phyloP scores from a whole-genome alignment of 345 rosid genomes.

The Conringia planisiliqua region DNA sequence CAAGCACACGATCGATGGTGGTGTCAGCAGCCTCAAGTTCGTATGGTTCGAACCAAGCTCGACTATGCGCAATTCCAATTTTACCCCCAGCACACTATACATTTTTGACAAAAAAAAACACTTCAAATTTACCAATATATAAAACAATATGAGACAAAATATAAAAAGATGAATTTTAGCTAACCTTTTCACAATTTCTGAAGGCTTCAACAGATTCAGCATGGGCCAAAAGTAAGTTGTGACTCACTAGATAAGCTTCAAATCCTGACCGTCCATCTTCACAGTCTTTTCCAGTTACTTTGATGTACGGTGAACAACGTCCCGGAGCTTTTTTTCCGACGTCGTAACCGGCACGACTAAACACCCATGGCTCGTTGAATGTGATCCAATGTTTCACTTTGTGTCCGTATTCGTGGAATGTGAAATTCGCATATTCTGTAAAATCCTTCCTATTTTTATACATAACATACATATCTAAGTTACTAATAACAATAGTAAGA shows the following conservation, averaged over 20 bases:
- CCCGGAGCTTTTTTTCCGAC: slow-evolving; percentile 33
- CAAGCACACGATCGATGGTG: no score
- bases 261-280: slow-evolving; percentile 36
- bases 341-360: slow-evolving; percentile 32
- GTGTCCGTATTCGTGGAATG: slow-evolving; percentile 29
- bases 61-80: neutral
- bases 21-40: no score
- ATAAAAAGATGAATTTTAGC: neutral
- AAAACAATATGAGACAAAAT: neutral
- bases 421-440: slow-evolving; percentile 24
- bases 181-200: slow-evolving; percentile 24
- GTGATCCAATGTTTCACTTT: slow-evolving; percentile 35
- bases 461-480: neutral
- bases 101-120: neutral
- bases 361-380: slow-evolving; percentile 37
- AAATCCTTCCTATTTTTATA: slow-evolving; percentile 11
- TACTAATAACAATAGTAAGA: neutral
- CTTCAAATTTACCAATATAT: neutral
- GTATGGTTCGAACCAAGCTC: no score
- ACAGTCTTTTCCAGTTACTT: neutral
- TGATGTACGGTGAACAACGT: slow-evolving; percentile 29
- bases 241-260: slow-evolving; percentile 34
- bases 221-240: slow-evolving; percentile 23
- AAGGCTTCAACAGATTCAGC: slow-evolving; percentile 16
- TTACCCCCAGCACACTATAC: slow-evolving; percentile 30